Conservation (phyloP, 2,329 filamentous ascomycete species). For the Kalaharituber pfeilii region DNA sequence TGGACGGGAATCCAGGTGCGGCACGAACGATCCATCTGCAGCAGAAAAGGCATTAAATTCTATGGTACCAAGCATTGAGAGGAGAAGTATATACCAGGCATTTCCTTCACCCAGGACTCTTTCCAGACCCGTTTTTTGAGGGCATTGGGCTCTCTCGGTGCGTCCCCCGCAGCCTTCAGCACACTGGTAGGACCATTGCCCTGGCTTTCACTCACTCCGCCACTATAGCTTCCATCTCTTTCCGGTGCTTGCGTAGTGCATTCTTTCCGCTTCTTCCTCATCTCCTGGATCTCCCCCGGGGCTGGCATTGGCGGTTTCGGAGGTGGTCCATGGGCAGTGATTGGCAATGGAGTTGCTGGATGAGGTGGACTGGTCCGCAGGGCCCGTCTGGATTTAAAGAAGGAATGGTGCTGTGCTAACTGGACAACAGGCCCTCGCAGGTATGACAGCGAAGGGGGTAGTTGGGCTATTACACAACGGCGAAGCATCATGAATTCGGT, state of each 20-base stretch:
- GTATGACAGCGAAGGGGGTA: no score
- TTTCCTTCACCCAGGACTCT: slow-evolving; percentile 38
- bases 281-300: slow-evolving; percentile 29
- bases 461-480: neutral
- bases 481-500: slow-evolving; percentile 5
- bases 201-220: neutral
- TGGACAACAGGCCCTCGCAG: no score
- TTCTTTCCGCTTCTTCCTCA: slow-evolving; percentile 27
- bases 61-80: no score
- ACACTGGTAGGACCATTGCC: neutral
- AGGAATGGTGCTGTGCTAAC: no score
- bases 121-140: slow-evolving; percentile 65
- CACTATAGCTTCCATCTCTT: neutral
- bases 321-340: slow-evolving; percentile 42
- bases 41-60: no score
- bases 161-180: neutral
- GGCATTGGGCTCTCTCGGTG: neutral
- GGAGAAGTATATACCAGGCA: no score
- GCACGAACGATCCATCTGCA: slow-evolving; percentile 30
- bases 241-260: neutral
- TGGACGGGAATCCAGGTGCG: slow-evolving; percentile 62
- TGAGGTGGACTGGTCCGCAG: slow-evolving; percentile 7
- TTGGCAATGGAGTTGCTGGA: slow-evolving; percentile 24
- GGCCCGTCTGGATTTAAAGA: slow-evolving; percentile 1
- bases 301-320: slow-evolving; percentile 38